phyloP scores from a whole-genome alignment of 495 filamentous ascomycete species.

The Filosporella fistucella region DNA sequence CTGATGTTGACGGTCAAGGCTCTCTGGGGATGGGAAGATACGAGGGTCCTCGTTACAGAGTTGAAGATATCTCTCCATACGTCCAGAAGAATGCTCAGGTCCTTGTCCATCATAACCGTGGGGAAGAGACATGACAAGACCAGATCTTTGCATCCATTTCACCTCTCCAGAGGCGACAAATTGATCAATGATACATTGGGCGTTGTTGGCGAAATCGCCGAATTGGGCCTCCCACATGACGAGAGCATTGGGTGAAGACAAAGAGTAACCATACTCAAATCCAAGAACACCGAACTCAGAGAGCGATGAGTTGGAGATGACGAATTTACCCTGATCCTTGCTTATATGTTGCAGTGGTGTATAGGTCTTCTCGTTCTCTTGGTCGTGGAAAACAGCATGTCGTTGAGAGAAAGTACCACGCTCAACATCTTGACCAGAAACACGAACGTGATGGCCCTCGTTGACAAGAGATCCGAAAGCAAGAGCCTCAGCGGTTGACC shows the following conservation, averaged over 20 bases:
- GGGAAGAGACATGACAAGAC: slow-evolving; percentile 88
- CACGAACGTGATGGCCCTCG: slow-evolving; percentile 93
- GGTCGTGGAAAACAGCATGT: slow-evolving; percentile 95
- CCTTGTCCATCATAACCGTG: slow-evolving; percentile 99
- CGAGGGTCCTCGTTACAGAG: slow-evolving; percentile 97
- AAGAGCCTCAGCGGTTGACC: slow-evolving; percentile 94
- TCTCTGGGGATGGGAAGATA: slow-evolving; percentile 78
- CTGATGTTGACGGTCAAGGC: slow-evolving; percentile 95
- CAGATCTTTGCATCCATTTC: slow-evolving; percentile 97
- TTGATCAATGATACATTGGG: slow-evolving; percentile 97
- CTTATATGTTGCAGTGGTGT: slow-evolving; percentile 87
- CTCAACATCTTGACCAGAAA: slow-evolving; percentile 98
- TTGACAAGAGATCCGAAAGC: slow-evolving; percentile 87
- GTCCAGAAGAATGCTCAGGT: slow-evolving; percentile 95
- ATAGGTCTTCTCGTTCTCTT: slow-evolving; percentile 87
- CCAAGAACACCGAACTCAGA: slow-evolving; percentile 94
- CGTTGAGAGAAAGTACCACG: slow-evolving; percentile 99
- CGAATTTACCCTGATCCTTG: slow-evolving; percentile 87
- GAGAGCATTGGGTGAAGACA: slow-evolving; percentile 92
- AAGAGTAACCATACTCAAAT: slow-evolving; percentile 97
- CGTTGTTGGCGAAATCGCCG: slow-evolving; percentile 99
- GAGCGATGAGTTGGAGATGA: slow-evolving; percentile 95
- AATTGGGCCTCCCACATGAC: slow-evolving; percentile 99
- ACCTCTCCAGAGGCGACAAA: slow-evolving; percentile 96
- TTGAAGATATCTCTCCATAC: slow-evolving; percentile 96